Evolutionary conservation across 306 rosid species (phyloP), one percentile per base, ranked within the genome.

Genomic region (Vachellia collinsii): DNA sequence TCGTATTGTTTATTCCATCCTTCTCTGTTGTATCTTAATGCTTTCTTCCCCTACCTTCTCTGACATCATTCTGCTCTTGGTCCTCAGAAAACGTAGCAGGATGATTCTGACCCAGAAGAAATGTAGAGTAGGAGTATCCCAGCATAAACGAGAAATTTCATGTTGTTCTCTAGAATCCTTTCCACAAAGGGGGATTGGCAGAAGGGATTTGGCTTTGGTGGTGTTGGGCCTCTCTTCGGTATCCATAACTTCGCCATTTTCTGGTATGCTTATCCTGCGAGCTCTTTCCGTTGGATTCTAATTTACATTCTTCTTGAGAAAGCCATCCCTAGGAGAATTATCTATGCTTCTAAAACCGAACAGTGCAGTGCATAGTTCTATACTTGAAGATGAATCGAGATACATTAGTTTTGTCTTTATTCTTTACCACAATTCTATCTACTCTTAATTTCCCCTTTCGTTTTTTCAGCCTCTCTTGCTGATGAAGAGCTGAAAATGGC

Each of bases 401-500:
- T 68, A 54, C 25, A 22, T 72, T 79, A 82, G 72, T 56, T 76
- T 63, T 59, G 38, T 81, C 22, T 69, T 51, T 62, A 36, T 59
- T 70, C 9, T 74, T 54, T 48, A 51, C 36, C 17, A 2, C n/a
- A 37, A 50, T 5, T 68, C 29, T 62, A 29, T 77, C 56, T 48
- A 25, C 61, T 48, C 72, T 48, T 77, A 39, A 39, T 34, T 64
- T 19, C 68, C 29, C 11, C 29, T 29, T 1, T 16, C 9, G 61
- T 84, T 41, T 19, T 77, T 23, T 71, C 64, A 93, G 99, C 70
- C 66, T 48, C 90, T 37, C 84, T 86, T 85, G 97, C 96, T 43
- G 96, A 79, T 47, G 94, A 83, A 84, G 93, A 93, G 36, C 81
- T 85, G 42, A 91, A 87, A 82, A 84, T 87, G 92, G 94, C 87